phyloP scores from a whole-genome alignment of 1,139 yeast species.

The Geotrichum cucujoidarum region DNA sequence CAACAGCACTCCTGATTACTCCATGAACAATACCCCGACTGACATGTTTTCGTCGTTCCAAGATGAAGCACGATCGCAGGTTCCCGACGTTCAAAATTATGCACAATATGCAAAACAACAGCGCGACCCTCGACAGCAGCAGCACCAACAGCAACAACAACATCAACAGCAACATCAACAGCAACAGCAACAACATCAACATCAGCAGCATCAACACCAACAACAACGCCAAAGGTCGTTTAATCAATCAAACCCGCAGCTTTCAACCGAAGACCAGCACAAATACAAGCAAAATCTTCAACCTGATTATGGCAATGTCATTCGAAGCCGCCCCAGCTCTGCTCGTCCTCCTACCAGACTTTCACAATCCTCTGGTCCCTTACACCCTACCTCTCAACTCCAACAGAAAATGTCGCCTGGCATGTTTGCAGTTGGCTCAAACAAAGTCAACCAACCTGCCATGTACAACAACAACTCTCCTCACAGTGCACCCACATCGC shows the following conservation, averaged over 20 bases:
- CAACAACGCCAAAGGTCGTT: no score
- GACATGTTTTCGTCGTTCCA: no score
- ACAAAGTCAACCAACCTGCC: neutral
- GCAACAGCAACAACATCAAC: constrained; percentile 23
- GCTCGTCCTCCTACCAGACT: constrained; percentile 6
- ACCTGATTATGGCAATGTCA: constrained; percentile 3
- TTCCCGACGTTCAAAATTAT: constrained; percentile 7
- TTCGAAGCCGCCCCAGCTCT: constrained; percentile 5
- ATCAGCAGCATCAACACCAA: constrained; percentile 21
- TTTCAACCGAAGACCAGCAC: constrained; percentile 3
- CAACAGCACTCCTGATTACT: no score
- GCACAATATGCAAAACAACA: constrained; percentile 10
- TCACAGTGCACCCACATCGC: constrained; percentile 1
- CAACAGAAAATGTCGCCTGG: constrained; percentile 12
- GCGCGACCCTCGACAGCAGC: constrained; percentile 14
- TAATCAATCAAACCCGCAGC: constrained; percentile 12
- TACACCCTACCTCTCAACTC: constrained; percentile 4
- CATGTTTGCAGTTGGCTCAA: constrained; percentile 11
- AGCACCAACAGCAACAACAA: constrained; percentile 22
- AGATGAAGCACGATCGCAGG: no score
- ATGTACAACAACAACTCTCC: constrained; percentile 6
- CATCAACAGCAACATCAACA: constrained; percentile 20
- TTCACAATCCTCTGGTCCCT: constrained; percentile 6
- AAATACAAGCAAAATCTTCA: neutral
- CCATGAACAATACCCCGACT: no score